Percentiles rank a stretch among this genome's conserved stretches.
Evolutionary conservation across 108 stramenopile genomes (phyloP).

Genomic region (Epipyxis sp.): DNA sequence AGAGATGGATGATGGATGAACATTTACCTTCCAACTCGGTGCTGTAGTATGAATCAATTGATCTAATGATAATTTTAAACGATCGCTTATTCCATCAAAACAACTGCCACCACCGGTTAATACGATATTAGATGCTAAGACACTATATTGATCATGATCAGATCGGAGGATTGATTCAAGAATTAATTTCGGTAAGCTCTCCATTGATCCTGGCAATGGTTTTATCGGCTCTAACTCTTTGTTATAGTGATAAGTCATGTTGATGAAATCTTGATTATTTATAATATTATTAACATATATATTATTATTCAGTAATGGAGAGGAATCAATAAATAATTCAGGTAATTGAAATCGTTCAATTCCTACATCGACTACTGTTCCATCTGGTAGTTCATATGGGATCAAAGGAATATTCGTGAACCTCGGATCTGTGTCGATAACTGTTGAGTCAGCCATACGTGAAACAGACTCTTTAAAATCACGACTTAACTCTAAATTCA

Average conservation of each 20-base stretch:
- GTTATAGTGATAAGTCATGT: neutral
- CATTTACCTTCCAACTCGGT: neutral
- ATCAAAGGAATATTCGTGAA: neutral
- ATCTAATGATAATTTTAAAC: neutral
- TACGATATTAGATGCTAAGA: neutral
- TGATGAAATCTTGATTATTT: neutral
- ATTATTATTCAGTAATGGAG: neutral
- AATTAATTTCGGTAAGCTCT: neutral
- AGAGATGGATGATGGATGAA: too few species aligned
- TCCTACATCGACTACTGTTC: conserved; percentile 29
- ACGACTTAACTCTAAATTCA: conserved; percentile 24
- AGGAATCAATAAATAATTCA: neutral
- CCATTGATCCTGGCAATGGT: neutral
- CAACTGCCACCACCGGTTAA: neutral
- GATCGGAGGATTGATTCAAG: neutral
- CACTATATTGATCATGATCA: neutral
- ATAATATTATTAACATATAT: neutral
- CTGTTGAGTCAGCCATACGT: neutral
- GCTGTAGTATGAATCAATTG: neutral
- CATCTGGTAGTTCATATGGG: conserved; percentile 20
- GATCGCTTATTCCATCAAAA: conserved; percentile 10
- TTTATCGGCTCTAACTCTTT: neutral
- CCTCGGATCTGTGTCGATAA: neutral
- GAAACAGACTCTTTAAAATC: conserved; percentile 30
- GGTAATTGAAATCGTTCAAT: neutral